phyloP scores from a whole-genome alignment of 2,329 filamentous ascomycete genomes.

The Pleomassaria siparia region DNA sequence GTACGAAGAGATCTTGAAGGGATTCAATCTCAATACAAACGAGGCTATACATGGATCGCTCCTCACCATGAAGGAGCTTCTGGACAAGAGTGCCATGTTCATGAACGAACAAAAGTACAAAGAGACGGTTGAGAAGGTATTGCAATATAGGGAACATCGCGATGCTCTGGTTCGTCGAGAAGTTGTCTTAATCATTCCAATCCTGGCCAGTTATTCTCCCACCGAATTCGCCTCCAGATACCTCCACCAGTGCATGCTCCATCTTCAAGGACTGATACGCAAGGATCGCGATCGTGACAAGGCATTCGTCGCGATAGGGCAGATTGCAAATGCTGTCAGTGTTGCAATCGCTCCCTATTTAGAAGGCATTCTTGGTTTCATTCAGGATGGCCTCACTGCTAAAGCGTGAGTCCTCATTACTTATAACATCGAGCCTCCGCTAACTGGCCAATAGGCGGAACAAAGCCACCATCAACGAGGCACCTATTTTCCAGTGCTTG shows the following conservation, averaged over 20 bases:
- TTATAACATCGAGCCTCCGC: conserved; percentile 14
- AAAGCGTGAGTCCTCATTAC: conserved; percentile 61
- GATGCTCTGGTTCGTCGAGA: conserved; percentile 86
- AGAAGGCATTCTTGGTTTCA: conserved; percentile 89
- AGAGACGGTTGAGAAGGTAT: conserved; percentile 88
- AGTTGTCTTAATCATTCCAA: conserved; percentile 86
- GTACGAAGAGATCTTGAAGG: conserved; percentile 79
- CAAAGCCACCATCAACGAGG: conserved; percentile 59
- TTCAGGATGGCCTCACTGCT: conserved; percentile 83
- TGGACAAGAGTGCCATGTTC: conserved; percentile 96
- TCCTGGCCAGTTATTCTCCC: conserved; percentile 89
- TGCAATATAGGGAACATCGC: conserved; percentile 88
- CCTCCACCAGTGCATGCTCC: conserved; percentile 95
- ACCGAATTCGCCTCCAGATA: conserved; percentile 85
- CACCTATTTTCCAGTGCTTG: conserved; percentile 93
- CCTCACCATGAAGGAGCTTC: conserved; percentile 86
- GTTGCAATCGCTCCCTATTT: conserved; percentile 94
- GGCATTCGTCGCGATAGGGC: conserved; percentile 92
- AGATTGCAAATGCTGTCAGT: conserved; percentile 94
- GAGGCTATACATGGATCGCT: conserved; percentile 94
- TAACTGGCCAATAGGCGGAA: conserved; percentile 51
- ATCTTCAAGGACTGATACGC: conserved; percentile 89
- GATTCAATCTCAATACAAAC: conserved; percentile 73
- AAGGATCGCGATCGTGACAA: conserved; percentile 88
- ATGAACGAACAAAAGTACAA: conserved; percentile 90